phyloP scores from a whole-genome alignment of 1,284 basidiomycete genomes.

The Cutaneotrichosporon arboriforme region DNA sequence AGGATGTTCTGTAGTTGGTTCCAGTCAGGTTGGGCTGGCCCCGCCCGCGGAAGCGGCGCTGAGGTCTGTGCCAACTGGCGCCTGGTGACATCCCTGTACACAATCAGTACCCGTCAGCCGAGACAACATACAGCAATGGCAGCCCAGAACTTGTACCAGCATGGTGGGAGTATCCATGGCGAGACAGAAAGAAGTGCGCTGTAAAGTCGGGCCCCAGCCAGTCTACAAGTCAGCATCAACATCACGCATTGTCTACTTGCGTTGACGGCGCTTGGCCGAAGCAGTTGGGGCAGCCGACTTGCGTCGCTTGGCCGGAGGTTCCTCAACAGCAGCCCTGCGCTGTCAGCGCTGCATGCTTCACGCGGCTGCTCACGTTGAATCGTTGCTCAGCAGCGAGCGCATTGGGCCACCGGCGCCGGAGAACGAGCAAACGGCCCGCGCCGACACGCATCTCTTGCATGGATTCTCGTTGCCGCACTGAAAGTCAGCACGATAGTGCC shows the following conservation, averaged over 20 bases:
- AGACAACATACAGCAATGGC: conserved; percentile 10
- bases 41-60: not conserved
- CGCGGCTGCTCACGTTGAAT: not conserved
- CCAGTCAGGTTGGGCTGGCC: conserved; percentile 6
- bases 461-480: conserved; percentile 13
- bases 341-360: not conserved
- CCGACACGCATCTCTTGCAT: conserved; percentile 4
- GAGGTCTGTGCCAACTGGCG: not conserved
- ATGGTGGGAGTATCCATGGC: conserved; percentile 6
- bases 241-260: not conserved
- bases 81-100: not conserved
- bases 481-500: not conserved
- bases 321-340: no score
- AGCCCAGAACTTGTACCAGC: conserved; percentile 12
- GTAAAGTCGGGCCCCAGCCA: not conserved
- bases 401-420: not conserved
- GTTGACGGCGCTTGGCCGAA: not conserved
- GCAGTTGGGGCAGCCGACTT: not conserved
- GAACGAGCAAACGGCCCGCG: conserved; percentile 7
- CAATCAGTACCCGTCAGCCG: no score
- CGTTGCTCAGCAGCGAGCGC: not conserved
- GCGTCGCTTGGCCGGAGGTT: no score
- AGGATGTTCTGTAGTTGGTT: conserved; percentile 9
- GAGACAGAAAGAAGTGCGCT: conserved; percentile 9
- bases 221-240: not conserved